Evolutionary conservation across 352 stramenopile genomes (phyloP).

Genomic region (Phytopythium oedochilum): DNA sequence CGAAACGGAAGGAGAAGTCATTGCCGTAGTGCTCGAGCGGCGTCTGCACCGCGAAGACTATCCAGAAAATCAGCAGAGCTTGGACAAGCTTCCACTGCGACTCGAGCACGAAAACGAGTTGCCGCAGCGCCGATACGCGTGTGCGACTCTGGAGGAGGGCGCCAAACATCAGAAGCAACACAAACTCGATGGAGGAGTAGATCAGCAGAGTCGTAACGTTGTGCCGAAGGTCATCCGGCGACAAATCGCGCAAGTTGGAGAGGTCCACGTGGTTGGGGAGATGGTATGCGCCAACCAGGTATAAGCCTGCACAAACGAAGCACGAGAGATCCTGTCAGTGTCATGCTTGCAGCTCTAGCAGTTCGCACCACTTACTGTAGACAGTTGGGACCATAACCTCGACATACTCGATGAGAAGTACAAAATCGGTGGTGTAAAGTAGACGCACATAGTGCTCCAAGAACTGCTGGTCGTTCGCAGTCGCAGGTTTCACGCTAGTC

Average conservation of each 20-base stretch:
- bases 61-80: slow-evolving; percentile 4
- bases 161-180: slow-evolving; percentile 4
- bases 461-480: too few relatives aligned
- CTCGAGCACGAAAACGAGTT: slow-evolving; percentile 19
- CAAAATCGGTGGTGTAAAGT: slow-evolving; percentile 32
- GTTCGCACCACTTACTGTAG: slow-evolving; percentile 17
- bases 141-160: slow-evolving; percentile 6
- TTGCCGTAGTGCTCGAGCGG: slow-evolving; percentile 15
- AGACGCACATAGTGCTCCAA: slow-evolving; percentile 16
- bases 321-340: not conserved
- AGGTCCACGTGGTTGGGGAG: slow-evolving; percentile 25
- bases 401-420: slow-evolving; percentile 35
- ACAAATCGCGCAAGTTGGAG: slow-evolving; percentile 16
- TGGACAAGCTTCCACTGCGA: slow-evolving; percentile 17
- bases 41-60: not conserved
- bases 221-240: slow-evolving; percentile 2
- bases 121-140: not conserved
- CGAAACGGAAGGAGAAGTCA: slow-evolving; percentile 2
- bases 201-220: slow-evolving; percentile 6
- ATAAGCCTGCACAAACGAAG: slow-evolving; percentile 12
- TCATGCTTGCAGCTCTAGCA: not conserved
- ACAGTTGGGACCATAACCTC: slow-evolving; percentile 31
- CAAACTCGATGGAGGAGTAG: slow-evolving; percentile 8
- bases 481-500: too few relatives aligned
- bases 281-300: slow-evolving; percentile 18